Percentiles rank a stretch among this genome's conserved stretches.
These are phyloP conservation scores for Xylaria hypoxylon DNA, from an alignment of 2,329 filamentous ascomycete species.

Conservation along the genomic window DNA sequence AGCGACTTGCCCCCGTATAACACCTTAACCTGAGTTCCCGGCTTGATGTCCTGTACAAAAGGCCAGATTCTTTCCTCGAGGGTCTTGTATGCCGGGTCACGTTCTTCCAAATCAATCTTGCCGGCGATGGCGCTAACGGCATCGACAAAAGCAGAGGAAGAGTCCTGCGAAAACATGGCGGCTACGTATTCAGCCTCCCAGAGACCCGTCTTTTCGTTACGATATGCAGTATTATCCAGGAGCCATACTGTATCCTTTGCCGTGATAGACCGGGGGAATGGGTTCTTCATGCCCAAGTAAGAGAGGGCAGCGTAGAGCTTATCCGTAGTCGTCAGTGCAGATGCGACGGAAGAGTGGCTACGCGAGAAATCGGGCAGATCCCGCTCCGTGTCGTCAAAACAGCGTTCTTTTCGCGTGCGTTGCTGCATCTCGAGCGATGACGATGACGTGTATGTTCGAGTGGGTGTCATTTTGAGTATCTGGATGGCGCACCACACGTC, in stretches of 20 bases:
- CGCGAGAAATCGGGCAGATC: conserved; percentile 55
- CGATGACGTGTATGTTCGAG: conserved; percentile 40
- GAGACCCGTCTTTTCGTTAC: conserved; percentile 57
- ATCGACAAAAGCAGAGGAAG: conserved; percentile 73
- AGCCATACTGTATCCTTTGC: conserved; percentile 84
- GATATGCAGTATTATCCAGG: conserved; percentile 88
- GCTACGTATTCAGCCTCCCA: conserved; percentile 89
- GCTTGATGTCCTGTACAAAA: conserved; percentile 81
- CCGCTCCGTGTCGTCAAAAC: conserved; percentile 64
- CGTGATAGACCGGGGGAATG: conserved; percentile 69
- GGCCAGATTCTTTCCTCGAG: conserved; percentile 78
- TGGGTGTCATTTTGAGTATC: conserved; percentile 41
- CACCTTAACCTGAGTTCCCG: conserved; percentile 75
- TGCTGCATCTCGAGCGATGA: conserved; percentile 59
- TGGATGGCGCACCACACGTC: not conserved
- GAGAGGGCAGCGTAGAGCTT: conserved; percentile 59
- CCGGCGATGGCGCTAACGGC: conserved; percentile 77
- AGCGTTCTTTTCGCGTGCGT: conserved; percentile 60
- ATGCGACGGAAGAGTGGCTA: conserved; percentile 43
- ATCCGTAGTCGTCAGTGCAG: conserved; percentile 41
- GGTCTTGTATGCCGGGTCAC: conserved; percentile 67
- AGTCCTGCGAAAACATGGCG: conserved; percentile 81
- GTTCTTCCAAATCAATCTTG: conserved; percentile 72
- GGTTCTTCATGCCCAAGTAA: conserved; percentile 65
- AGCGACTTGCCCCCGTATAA: conserved; percentile 61